Base-by-base conservation (phyloP, 176 grass and related monocot genomes). In the Rhynchospora pubera region DNA sequence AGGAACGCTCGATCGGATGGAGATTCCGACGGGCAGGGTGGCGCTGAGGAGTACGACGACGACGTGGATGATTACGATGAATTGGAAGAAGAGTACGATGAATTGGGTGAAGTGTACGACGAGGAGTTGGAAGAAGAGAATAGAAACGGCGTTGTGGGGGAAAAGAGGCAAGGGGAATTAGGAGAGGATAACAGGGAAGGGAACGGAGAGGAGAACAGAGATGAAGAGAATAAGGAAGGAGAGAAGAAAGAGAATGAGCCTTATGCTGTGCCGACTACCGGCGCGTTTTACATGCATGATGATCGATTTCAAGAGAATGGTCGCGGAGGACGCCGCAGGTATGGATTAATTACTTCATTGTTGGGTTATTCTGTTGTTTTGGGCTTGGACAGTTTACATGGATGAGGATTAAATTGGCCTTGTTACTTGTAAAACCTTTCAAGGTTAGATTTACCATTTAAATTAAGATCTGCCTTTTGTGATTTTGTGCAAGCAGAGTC, bases 211-310 rank as follows among this genome's bases (percentile, higher is more conserved):
- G 56, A 57, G 72, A 24, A 85, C 2, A 28, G 7, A 79, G 83
- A 32, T 46, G 86, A 51, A 43, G 79, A 79, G 21, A 6, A 80
- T 13, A 30, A 78, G 42, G 51, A 86, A 48, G 52, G 84, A 50
- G 90, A 85, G 64, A 89, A 90, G 91, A 91, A 93, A 80, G 89
- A 86, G 87, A 93, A 82, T 18, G 96, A 99, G 53, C 92, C 96
- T n/a, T 99, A 83, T 42, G 87, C 96, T 15, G 96, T 99, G 69
- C 96, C 96, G 5, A 99, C 96, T 18, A 78, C 85, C 2, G 96
- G 96, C 55, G 89, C 96, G 5, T 99, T 99, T 89, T 99, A 99
- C 91, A 99, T 99, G 96, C 96, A 99, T 85, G 96, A 99, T 55
- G 96, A 99, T 79, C 92, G 96, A 9, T 95, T 95, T 82, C 96